Conservation (phyloP, 805 yeast species). For the Grigorovia yakushimaensis region DNA sequence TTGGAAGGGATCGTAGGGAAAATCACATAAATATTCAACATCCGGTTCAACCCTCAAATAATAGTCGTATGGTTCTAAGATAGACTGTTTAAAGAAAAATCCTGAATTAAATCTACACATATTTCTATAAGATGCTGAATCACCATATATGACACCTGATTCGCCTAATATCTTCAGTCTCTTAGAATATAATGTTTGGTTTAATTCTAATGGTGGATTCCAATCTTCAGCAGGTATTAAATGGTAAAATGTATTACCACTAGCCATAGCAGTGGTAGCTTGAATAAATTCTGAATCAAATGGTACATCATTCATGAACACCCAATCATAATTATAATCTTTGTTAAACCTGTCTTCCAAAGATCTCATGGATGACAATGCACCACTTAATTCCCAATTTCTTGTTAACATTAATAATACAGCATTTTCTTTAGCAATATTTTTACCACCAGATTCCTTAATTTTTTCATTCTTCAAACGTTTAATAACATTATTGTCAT, state of each 20-base stretch:
- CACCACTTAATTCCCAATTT: slow-evolving; percentile 68
- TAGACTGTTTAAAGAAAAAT: slow-evolving; percentile 69
- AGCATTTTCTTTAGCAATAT: slow-evolving; percentile 44
- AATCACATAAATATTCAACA: slow-evolving; percentile 80
- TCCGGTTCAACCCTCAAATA: slow-evolving; percentile 96
- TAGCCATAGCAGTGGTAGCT: slow-evolving; percentile 49
- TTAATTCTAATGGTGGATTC: slow-evolving; percentile 66
- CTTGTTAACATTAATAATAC: slow-evolving; percentile 81
- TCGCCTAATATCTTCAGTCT: slow-evolving; percentile 36
- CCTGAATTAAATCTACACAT: slow-evolving; percentile 97
- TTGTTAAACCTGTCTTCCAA: slow-evolving; percentile 66
- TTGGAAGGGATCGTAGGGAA: slow-evolving; percentile 73
- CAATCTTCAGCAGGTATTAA: slow-evolving; percentile 60
- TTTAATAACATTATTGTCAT: slow-evolving; percentile 7
- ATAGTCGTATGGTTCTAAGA: slow-evolving; percentile 67
- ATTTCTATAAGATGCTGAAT: slow-evolving; percentile 63
- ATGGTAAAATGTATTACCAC: slow-evolving; percentile 59
- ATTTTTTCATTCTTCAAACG: neutral
- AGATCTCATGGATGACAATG: slow-evolving; percentile 64
- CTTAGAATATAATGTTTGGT: slow-evolving; percentile 43
- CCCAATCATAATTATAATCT: slow-evolving; percentile 65
- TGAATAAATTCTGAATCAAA: slow-evolving; percentile 54
- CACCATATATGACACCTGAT: slow-evolving; percentile 52
- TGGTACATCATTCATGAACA: slow-evolving; percentile 65
- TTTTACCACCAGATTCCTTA: neutral